Base-by-base conservation (phyloP, 306 rosid species). In the Cotoneaster glaucophyllus region DNA sequence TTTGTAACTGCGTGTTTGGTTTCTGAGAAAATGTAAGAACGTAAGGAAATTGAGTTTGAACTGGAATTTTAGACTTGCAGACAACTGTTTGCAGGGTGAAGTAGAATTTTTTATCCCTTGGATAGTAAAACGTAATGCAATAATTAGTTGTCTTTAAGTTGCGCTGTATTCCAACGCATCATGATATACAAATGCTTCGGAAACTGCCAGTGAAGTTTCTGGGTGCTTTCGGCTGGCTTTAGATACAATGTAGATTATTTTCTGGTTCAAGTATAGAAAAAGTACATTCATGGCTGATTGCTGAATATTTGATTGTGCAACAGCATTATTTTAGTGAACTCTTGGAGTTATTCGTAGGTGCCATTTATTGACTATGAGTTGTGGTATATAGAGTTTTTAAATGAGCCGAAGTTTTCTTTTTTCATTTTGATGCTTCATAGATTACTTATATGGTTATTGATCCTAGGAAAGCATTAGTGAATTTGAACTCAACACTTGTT, bases 401-500 rank as follows among this genome's bases (percentile, higher is more conserved):
- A 48, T 15, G 54, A 48, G 17, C 41, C 3, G 4, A 3, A 28
- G 8, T 56, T 72, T 10, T 64, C 2, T 22, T 43, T 21, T 62
- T 64, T n/a, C 13, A 15, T 75, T 26, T 31, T 13, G 53, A 65
- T 32, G 34, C 53, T 73, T 63, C 17, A 74, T 5, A 63, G 61
- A 44, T 62, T 76, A 64, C 54, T 85, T 68, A 25, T 74, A 22
- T 58, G 54, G 18, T 73, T 58, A 17, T 57, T 73, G 57, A 41
- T 73, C 28, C 18, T 8, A 58, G 69, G 69, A 62, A 65, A 26
- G n/a, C 11, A 41, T 25, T 41, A 26, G 69, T 73, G 67, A 58
- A 41, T 34, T 12, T 24, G 22, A 71, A 15, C 50, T 71, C n/a
- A 32, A 28, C 29, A 69, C 21, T 70, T 5, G 14, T 53, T 53